Base-by-base conservation (phyloP, 2,329 filamentous ascomycete species). In the Colletotrichum navitas region DNA sequence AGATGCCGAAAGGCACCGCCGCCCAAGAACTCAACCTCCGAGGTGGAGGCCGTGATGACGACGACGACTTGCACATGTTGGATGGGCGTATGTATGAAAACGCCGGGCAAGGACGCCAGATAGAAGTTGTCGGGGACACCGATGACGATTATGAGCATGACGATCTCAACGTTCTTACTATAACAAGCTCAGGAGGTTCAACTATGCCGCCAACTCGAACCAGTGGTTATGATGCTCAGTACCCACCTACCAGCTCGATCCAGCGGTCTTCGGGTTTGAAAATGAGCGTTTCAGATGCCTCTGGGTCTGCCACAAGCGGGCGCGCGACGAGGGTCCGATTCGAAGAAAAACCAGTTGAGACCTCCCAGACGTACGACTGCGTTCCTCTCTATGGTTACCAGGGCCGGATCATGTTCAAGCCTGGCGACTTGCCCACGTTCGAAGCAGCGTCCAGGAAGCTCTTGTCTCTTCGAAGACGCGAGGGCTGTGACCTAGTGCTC, bases 321-420 rank as follows among this genome's bases (percentile, higher is more conserved):
- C 49, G 16, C 8, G 34, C 14, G n/a, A 41, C 3, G 24, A 29
- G 10, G 21, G 34, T 11, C n/a, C 32, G 41, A 8, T 55, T 43
- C 24, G 18, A 64, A 18, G 21, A 47, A 21, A 39, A 43, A 14
- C 5, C 18, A n/a, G 18, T 5, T 41, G 41, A 16, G 1, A 16
- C 67, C 41, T 11, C 18, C 21, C 45, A 34, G 32, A 2, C 1
- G 18, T 26, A 56, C 7, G n/a, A 41, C 6, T 71, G 16, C 7
- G 24, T 41, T 51, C 49, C 21, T 21, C 32, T 81, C 1, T 77
- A 77, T 21, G 77, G 80, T 1, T 74, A 68, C 55, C 76, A 79
- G 2, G 90, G 80, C 12, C 66, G 63, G 4, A 66, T 81, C 2
- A 74, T 75, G 5, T 76, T 80, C 7, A 55, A 75, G 18, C 73